These are phyloP conservation scores for Wallacemonas sp. DNA, from an alignment of 208 protist genomes.

Conservation along the genomic window DNA sequence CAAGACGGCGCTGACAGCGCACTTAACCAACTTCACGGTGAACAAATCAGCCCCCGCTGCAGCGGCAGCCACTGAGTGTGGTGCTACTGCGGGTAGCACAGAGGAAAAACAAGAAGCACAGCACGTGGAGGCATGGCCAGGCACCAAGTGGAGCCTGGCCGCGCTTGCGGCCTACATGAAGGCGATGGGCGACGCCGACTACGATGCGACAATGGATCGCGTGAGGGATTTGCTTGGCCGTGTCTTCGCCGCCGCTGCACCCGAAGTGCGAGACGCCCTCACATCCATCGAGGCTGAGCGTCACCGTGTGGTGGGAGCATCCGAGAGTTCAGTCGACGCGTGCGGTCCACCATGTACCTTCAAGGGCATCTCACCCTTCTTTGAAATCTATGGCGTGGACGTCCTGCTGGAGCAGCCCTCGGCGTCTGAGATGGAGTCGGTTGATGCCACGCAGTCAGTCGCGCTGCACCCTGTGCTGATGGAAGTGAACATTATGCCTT, in stretches of 20 bases:
- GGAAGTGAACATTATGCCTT: constrained; percentile 90
- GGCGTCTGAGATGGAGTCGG: background rate
- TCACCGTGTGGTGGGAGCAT: background rate
- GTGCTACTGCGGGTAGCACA: too few species aligned
- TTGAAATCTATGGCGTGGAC: constrained; percentile 88
- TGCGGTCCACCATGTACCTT: constrained; percentile 18
- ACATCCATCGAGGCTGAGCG: background rate
- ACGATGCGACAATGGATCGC: constrained; percentile 46
- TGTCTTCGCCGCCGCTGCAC: constrained; percentile 64
- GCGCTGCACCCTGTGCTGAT: constrained; percentile 55
- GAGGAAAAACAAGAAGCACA: too few species aligned
- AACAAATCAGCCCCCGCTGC: constrained; percentile 50
- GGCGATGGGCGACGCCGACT: constrained; percentile 26
- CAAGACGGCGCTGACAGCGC: constrained; percentile 42
- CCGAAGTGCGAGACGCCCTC: constrained; percentile 54
- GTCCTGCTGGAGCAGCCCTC: constrained; percentile 45
- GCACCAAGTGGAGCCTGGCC: constrained; percentile 62
- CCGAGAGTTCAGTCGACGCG: background rate
- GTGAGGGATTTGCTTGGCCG: constrained; percentile 76
- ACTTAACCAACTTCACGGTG: constrained; percentile 92
- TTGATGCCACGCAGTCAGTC: background rate
- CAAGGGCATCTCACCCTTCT: constrained; percentile 51
- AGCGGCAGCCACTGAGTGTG: too few species aligned
- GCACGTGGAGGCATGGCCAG: constrained; percentile 17
- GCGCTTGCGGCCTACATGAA: constrained; percentile 50